Evolutionary conservation across 2,329 filamentous ascomycete species (phyloP), one percentile per base, ranked within the genome.

Genomic region (Trichoderma brevicompactum): DNA sequence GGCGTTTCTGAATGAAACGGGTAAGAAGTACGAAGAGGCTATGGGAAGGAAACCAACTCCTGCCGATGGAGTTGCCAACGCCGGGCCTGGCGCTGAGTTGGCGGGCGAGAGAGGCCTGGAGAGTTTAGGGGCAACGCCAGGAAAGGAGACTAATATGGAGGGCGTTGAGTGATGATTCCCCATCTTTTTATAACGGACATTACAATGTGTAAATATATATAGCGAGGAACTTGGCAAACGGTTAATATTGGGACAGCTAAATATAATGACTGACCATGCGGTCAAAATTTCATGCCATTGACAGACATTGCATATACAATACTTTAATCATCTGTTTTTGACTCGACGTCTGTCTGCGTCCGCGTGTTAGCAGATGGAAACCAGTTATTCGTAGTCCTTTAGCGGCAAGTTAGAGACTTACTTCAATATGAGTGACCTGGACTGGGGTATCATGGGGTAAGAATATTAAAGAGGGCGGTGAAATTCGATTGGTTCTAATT

Each of bases 1-100:
- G 77, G 83, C 84, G 19, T 79, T 96, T 63, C 79, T 98, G 60
- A 89, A 92, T 74, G 89, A 95, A 74, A 92, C 92, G 0, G 93
- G 92, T 0, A 87, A 91, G 67, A 84, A 83, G 68, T 85, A 85
- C 55, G 80, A 83, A 66, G 77, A 81, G 15, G 79, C 76, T 0
- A 76, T 83, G 71, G 78, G 76, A 0, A 71, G 71, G 40, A 66
- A 65, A 15, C 52, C 43, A 7, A 32, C 44, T 34, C 34, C 65
- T 9, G 54, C 32, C 10, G 38, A 65, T 12, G 72, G 71, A 9
- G 73, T 71, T 13, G 64, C 65, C 1, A 69, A 66, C 17, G 49
- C 65, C 40, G 48, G 61, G 9, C 60, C 69, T 15, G 58, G 50
- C 5, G 67, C 59, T 49, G 74, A 74, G 8, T 50, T 77, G 46